phyloP scores from a whole-genome alignment of 164 flowering plant species.

The Brasenia schreberi region DNA sequence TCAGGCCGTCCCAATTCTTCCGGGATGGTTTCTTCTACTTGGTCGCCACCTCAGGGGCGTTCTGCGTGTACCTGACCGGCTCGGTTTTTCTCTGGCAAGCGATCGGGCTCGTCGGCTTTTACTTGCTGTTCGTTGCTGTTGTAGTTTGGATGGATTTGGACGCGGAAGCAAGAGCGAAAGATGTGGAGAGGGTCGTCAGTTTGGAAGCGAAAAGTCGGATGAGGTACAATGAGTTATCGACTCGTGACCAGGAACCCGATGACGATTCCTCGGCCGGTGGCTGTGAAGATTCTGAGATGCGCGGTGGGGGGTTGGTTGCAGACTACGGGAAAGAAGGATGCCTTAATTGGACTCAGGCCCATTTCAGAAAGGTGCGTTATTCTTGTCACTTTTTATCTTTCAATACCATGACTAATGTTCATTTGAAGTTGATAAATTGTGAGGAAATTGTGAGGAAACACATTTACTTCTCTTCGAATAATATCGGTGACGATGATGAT shows the following conservation, averaged over 20 bases:
- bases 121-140: conserved; percentile 76
- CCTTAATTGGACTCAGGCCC: background rate
- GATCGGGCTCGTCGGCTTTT: conserved; percentile 79
- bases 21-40: conserved; percentile 86
- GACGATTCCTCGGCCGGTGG: conserved; percentile 13
- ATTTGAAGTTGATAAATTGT: too few species aligned
- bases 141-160: conserved; percentile 98
- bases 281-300: conserved; percentile 7
- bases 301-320: conserved; percentile 17
- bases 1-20: conserved; percentile 53
- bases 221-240: background rate
- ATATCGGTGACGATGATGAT: too few species aligned
- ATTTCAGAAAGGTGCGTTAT: background rate
- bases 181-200: conserved; percentile 1
- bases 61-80: conserved; percentile 75
- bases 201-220: conserved; percentile 1
- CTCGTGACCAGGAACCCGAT: conserved; percentile 11
- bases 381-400: too few species aligned
- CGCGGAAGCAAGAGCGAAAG: conserved; percentile 9
- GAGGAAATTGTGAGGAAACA: too few species aligned
- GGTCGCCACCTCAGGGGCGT: conserved; percentile 48
- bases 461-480: too few species aligned
- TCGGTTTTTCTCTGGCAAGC: conserved; percentile 96
- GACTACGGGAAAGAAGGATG: conserved; percentile 12
- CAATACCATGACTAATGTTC: background rate